These are phyloP conservation scores for Arthrobotrys sphaeroides DNA, from an alignment of 2,329 filamentous ascomycete species.

Conservation along the genomic window DNA sequence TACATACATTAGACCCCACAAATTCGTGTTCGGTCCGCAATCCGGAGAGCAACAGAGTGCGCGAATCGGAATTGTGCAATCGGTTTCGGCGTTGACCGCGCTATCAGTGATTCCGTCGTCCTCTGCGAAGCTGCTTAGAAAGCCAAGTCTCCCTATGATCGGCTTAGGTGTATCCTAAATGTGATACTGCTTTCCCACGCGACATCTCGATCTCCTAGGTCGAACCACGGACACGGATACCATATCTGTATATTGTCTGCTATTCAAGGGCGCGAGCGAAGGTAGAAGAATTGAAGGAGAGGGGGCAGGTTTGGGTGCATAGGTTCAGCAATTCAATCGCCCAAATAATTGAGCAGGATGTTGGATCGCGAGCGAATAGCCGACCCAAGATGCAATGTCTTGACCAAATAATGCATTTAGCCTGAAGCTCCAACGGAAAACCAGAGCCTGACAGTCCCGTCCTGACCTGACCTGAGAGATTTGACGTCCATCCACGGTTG, in stretches of 20 bases:
- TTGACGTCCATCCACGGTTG: background rate
- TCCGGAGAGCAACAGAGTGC: background rate
- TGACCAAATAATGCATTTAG: background rate
- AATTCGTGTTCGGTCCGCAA: background rate
- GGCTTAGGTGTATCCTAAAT: background rate
- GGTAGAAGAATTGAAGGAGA: background rate
- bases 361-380: background rate
- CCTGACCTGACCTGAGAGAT: background rate
- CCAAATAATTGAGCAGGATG: background rate
- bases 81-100: background rate
- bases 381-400: conserved; percentile 1
- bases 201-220: background rate
- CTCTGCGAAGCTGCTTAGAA: too few relatives aligned
- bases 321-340: too few relatives aligned
- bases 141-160: too few relatives aligned
- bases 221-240: conserved; percentile 1
- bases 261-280: background rate
- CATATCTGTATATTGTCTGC: background rate
- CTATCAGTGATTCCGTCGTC: background rate
- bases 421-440: background rate
- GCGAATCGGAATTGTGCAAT: conserved; percentile 23
- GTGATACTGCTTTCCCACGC: background rate
- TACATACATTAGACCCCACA: conserved; percentile 10
- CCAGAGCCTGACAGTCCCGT: background rate
- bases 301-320: background rate